These are phyloP conservation scores for Clavispora carvajalis DNA, from an alignment of 805 yeast genomes.

Conservation along the genomic window DNA sequence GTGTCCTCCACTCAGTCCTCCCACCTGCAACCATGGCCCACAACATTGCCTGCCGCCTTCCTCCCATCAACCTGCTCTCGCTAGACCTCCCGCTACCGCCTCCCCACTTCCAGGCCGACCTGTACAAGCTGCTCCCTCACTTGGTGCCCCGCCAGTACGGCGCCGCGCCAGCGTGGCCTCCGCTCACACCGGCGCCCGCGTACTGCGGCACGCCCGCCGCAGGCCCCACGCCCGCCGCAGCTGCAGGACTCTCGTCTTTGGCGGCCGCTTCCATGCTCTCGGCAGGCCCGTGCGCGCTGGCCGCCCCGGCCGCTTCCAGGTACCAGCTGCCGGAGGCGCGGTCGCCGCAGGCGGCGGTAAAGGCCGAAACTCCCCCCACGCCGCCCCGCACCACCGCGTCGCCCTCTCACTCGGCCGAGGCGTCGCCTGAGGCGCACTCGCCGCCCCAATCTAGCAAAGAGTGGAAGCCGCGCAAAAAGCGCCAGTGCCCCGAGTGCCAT, in stretches of 20 bases:
- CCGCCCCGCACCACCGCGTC: background rate
- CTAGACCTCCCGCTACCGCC: constrained; percentile 27
- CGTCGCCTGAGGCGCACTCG: constrained; percentile 1
- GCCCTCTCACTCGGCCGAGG: background rate
- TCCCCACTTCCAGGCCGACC: constrained; percentile 1
- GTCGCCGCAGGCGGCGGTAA: background rate
- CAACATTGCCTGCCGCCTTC: constrained; percentile 20
- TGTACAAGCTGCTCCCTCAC: constrained; percentile 1
- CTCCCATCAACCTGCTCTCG: constrained; percentile 30
- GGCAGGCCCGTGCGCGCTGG: background rate
- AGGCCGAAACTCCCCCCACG: background rate
- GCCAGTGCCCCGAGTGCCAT: constrained; percentile 67
- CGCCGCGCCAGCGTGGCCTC: background rate
- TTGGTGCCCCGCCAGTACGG: constrained; percentile 1
- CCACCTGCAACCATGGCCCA: constrained; percentile 5
- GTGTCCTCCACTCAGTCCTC: no score
- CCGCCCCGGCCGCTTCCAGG: background rate
- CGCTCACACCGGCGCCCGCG: background rate
- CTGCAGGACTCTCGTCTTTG: constrained; percentile 1
- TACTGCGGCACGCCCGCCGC: background rate
- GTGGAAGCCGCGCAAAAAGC: constrained; percentile 53
- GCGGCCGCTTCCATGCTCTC: background rate
- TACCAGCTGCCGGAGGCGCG: background rate
- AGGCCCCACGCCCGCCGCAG: background rate
- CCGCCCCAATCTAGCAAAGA: constrained; percentile 10